Conservation (phyloP, 192 early-diverging fungal species). For the Gigaspora rosea region DNA sequence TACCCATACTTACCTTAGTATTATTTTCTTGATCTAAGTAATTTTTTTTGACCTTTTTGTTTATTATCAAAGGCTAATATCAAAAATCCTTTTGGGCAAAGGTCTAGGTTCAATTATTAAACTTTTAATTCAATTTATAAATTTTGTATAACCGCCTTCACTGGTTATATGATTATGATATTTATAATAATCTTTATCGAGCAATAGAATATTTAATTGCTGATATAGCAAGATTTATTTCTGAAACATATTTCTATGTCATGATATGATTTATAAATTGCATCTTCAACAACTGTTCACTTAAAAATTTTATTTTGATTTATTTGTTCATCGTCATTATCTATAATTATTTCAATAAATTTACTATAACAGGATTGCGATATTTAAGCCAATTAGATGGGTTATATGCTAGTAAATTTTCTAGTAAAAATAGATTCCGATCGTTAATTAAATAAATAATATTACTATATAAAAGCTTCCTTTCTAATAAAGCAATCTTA, state of each 20-base stretch:
- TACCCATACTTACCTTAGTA: not conserved
- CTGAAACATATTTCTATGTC: constrained; percentile 5
- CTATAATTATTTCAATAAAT: too few species aligned
- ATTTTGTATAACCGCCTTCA: not conserved
- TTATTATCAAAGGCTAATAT: not conserved
- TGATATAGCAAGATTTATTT: constrained; percentile 9
- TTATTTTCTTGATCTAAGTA: constrained; percentile 2
- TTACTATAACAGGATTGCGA: too few species aligned
- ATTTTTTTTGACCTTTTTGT: not conserved
- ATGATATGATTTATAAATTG: constrained; percentile 7
- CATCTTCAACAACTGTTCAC: not conserved
- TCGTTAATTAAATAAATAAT: not conserved
- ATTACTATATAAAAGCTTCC: not conserved
- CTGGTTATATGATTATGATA: constrained; percentile 20
- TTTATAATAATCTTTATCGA: not conserved
- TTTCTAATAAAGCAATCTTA: not conserved
- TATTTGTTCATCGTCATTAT: too few species aligned
- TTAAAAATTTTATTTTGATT: too few species aligned
- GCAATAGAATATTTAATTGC: not conserved
- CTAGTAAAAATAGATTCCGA: not conserved
- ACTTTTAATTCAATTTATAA: not conserved
- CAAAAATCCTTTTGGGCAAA: constrained; percentile 1
- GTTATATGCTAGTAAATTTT: too few species aligned
- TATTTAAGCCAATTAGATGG: too few species aligned
- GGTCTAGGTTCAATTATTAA: not conserved